phyloP scores from a whole-genome alignment of 1,139 yeast species.

The Zygosaccharomyces pseudobailii region DNA sequence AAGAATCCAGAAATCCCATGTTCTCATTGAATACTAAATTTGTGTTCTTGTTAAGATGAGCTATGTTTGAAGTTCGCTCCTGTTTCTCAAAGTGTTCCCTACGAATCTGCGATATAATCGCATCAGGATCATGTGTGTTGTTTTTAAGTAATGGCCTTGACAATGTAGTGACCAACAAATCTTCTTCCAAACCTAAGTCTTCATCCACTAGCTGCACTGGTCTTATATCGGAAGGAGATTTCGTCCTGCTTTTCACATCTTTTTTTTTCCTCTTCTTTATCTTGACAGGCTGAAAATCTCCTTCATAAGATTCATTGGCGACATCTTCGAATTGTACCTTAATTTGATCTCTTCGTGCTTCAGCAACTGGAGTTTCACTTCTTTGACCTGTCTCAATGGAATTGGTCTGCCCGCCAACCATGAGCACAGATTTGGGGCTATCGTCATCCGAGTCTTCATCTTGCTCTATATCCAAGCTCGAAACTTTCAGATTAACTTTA shows the following conservation, averaged over 20 bases:
- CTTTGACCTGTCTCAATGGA: too few relatives aligned
- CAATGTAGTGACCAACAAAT: conserved; percentile 43
- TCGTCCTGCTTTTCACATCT: conserved; percentile 14
- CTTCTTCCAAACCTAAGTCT: conserved; percentile 44
- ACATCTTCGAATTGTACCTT: conserved; percentile 23
- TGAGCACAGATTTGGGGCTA: conserved; percentile 11
- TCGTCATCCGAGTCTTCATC: conserved; percentile 27
- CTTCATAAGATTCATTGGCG: conserved; percentile 16
- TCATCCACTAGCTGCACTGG: conserved; percentile 38
- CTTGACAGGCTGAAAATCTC: conserved; percentile 29
- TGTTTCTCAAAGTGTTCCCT: conserved; percentile 37
- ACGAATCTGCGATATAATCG: conserved; percentile 45
- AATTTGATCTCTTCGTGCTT: conserved; percentile 7
- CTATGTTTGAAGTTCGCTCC: conserved; percentile 19
- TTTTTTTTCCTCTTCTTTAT: conserved; percentile 29
- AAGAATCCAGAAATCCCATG: conserved; percentile 48
- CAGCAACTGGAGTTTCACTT: conserved; percentile 1
- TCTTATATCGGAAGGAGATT: conserved; percentile 21
- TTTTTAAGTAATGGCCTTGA: conserved; percentile 36
- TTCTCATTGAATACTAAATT: conserved; percentile 51
- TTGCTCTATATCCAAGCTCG: conserved; percentile 45
- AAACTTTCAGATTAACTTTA: conserved; percentile 15
- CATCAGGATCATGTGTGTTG: conserved; percentile 39
- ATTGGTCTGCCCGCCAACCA: conserved; percentile 15
- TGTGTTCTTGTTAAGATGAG: conserved; percentile 21